Evolutionary conservation across 2,329 filamentous ascomycete genomes (phyloP), one percentile per base, ranked within the genome.

Genomic region (Fusarium nanum): DNA sequence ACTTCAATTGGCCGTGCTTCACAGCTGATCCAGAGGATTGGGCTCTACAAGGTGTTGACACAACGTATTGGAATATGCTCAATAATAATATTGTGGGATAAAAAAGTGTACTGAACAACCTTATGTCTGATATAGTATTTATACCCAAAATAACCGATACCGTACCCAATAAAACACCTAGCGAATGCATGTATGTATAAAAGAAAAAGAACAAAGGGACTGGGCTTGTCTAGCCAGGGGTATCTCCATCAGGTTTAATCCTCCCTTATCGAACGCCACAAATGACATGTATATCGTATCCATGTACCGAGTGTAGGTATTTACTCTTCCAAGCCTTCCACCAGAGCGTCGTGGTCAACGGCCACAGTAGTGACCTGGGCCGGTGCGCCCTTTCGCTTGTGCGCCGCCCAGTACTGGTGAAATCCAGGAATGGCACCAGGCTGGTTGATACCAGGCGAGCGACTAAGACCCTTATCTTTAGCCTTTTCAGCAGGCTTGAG

Each of bases 361-460:
- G 79, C 80, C 27, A 87, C 84, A 1, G 90, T 82, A 18, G 86
- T 85, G 13, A 92, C 86, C 63, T 85, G 86, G 37, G 85, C 83
- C 4, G 88, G 86, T 2, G 87, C 81, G 37, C 78, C 83, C 78
- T 80, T 87, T 75, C 78, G 87, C 78, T 80, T 87, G 75, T 80
- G 82, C 2, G 83, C 79, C 4, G 83, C 81, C 78, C 84, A 83
- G 70, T 86, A 88, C 58, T 87, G 83, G 27, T 88, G 84, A 69
- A 95, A 91, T 0, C 93, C 92, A 1, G 91, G 88, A 45, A 96
- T 91, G 0, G 88, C 85, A 0, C 93, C 93, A 2, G 88, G 85
- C 76, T 95, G 93, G 74, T 96, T 96, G 76, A 96, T 93, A 0
- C 93, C 93, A 2, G 92, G 87, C 7, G 87, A 80, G 45, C 92